Percentiles rank a stretch among this genome's conserved stretches.
Evolutionary conservation across 1,284 basidiomycete species (phyloP).

Genomic region (Chondrostereum purpureum): DNA sequence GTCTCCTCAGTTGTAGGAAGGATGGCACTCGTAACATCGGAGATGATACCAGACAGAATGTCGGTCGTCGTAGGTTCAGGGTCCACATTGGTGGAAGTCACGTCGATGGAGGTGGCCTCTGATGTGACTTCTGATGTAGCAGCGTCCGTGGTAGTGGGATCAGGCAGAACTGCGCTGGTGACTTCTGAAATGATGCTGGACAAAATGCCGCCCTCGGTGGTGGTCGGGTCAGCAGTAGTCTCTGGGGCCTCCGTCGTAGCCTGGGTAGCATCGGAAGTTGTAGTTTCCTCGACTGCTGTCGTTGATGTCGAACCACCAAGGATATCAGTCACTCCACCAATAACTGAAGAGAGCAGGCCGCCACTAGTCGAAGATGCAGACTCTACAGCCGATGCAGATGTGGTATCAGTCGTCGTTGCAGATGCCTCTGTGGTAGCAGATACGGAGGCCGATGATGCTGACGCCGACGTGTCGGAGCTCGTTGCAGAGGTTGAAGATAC

Average conservation of each 20-base stretch:
- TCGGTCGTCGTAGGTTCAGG: not conserved
- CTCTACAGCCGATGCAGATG: too few species aligned
- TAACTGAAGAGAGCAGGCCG: too few species aligned
- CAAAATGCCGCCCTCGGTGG: not conserved
- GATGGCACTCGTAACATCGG: not conserved
- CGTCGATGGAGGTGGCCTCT: not conserved
- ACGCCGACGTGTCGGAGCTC: too few species aligned
- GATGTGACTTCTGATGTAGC: not conserved
- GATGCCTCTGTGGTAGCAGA: too few species aligned
- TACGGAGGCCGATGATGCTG: too few species aligned
- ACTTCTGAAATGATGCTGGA: not conserved
- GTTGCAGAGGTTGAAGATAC: too few species aligned
- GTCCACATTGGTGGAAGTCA: not conserved
- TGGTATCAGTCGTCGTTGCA: too few species aligned
- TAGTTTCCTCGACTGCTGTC: not conserved
- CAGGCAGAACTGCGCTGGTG: not conserved
- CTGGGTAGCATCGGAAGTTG: not conserved
- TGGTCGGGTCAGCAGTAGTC: not conserved
- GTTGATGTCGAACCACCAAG: not conserved
- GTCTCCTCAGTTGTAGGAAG: not conserved
- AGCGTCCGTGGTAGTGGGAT: not conserved
- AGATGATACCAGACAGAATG: not conserved
- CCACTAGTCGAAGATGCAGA: too few species aligned
- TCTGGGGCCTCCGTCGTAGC: not conserved
- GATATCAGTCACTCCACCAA: not conserved